Percentiles rank a stretch among this genome's conserved stretches.
Evolutionary conservation across 2,329 filamentous ascomycete species (phyloP).

Genomic region (Didymella arachidicola): DNA sequence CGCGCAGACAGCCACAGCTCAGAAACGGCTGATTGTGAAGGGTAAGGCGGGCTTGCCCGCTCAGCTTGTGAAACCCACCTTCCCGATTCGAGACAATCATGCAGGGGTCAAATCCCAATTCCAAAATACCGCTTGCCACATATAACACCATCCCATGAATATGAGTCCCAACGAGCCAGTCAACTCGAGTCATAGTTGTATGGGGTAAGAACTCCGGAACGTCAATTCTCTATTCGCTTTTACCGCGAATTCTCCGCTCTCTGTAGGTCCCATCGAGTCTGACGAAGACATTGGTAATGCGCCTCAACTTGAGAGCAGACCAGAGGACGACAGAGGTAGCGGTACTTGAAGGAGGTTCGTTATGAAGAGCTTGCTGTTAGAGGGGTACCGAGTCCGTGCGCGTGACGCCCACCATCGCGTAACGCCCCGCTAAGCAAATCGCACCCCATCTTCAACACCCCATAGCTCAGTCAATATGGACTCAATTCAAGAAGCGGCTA

Average conservation of each 20-base stretch:
- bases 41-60: conserved; percentile 11
- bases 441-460: too few species aligned
- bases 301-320: background rate
- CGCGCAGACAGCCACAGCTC: conserved; percentile 13
- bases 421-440: too few species aligned
- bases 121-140: conserved; percentile 12
- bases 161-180: conserved; percentile 1
- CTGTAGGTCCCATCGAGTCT: background rate
- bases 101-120: conserved; percentile 6
- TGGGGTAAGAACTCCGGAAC: background rate
- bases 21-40: conserved; percentile 11
- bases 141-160: background rate
- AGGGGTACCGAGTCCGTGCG: too few species aligned
- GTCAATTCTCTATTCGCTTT: conserved; percentile 1
- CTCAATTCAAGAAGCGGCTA: too few species aligned
- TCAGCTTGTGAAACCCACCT: conserved; percentile 22
- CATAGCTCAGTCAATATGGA: too few species aligned
- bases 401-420: too few species aligned
- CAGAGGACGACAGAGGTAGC: background rate
- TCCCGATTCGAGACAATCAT: conserved; percentile 15
- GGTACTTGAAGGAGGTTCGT: background rate
- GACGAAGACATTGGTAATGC: background rate
- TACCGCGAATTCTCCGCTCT: conserved; percentile 7
- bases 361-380: background rate
- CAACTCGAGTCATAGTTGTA: background rate